phyloP scores from a whole-genome alignment of 177 flowering plant species.

The Vitis hybrid region DNA sequence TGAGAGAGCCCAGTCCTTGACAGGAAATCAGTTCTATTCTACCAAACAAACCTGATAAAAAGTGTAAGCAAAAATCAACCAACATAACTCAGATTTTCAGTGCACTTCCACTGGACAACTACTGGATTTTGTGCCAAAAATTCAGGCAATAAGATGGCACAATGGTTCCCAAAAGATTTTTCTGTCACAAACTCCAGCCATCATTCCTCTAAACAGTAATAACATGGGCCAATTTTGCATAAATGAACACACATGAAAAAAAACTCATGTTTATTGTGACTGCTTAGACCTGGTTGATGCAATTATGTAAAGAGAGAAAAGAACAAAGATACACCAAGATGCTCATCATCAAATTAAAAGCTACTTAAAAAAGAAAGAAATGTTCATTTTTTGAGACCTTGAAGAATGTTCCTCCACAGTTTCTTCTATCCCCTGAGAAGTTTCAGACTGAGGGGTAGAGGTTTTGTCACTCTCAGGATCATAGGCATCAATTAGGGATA shows the following conservation, averaged over 20 bases:
- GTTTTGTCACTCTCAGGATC: slow-evolving; percentile 51
- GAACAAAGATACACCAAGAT: not conserved
- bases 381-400: slow-evolving; percentile 38
- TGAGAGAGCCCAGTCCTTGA: not conserved
- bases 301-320: not conserved
- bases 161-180: not conserved
- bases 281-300: too few species aligned
- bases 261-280: too few species aligned
- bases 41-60: not conserved
- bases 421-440: slow-evolving; percentile 61
- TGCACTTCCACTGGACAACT: not conserved
- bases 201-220: too few species aligned
- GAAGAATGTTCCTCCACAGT: slow-evolving; percentile 41
- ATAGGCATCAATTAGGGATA: slow-evolving; percentile 28
- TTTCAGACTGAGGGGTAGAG: slow-evolving; percentile 52
- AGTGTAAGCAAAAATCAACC: too few species aligned
- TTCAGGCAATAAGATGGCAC: too few species aligned
- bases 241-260: not conserved
- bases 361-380: not conserved
- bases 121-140: not conserved
- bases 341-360: not conserved
- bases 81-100: too few species aligned
- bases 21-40: not conserved
- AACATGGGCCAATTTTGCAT: not conserved
- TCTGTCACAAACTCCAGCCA: not conserved